Evolutionary conservation across 2,329 filamentous ascomycete species (phyloP).

Genomic region (Teratosphaeria destructans): DNA sequence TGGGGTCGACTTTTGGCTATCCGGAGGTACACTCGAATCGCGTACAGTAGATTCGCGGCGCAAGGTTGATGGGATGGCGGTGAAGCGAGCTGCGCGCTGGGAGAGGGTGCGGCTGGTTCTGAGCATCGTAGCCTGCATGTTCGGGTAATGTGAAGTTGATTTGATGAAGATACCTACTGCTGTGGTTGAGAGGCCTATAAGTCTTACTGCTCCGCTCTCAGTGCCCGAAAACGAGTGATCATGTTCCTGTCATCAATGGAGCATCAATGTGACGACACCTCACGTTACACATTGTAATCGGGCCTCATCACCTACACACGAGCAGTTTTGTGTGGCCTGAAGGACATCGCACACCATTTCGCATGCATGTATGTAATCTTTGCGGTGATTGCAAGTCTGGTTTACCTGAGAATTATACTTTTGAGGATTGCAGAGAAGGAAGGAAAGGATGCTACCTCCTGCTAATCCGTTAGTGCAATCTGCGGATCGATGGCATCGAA

Average conservation of each 20-base stretch:
- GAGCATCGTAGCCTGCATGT: not conserved
- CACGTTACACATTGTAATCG: not conserved
- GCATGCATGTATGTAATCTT: not conserved
- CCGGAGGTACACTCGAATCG: too few species aligned
- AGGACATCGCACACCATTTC: not conserved
- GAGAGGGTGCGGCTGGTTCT: not conserved
- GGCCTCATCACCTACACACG: not conserved
- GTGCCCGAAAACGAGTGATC: not conserved
- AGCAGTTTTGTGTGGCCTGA: not conserved
- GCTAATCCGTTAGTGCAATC: not conserved
- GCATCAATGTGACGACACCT: not conserved
- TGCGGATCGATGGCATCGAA: not conserved
- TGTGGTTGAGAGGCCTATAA: not conserved
- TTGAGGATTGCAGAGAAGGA: not conserved
- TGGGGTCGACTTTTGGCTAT: not conserved
- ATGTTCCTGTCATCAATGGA: not conserved
- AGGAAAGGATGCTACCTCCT: not conserved
- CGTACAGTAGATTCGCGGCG: not conserved
- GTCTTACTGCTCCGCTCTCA: not conserved
- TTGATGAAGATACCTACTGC: not conserved
- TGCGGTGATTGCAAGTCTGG: too few species aligned
- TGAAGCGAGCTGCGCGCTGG: not conserved
- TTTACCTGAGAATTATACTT: not conserved
- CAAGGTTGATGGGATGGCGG: not conserved
- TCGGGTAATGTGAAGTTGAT: not conserved